Conservation (phyloP, 495 filamentous ascomycete species). For the Friedmanniomyces simplex region DNA sequence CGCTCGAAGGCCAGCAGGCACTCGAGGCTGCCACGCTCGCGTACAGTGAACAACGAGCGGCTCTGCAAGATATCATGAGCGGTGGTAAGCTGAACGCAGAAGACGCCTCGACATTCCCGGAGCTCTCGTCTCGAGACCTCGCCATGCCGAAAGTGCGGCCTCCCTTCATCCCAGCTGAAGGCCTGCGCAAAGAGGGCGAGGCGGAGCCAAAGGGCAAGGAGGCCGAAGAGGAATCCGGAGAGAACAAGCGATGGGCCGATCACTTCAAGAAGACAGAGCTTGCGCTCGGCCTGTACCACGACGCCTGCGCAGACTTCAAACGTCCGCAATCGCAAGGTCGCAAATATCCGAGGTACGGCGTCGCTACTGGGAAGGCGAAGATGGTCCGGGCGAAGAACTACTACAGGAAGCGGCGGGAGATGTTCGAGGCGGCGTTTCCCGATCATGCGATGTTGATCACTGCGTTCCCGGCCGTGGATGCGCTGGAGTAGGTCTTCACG, state of each 20-base stretch:
- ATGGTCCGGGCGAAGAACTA: background rate
- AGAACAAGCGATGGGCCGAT: background rate
- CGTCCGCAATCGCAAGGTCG: background rate
- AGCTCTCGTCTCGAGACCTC: background rate
- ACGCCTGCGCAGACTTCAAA: background rate
- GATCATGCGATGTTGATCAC: background rate
- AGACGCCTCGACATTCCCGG: background rate
- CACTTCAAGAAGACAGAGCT: background rate
- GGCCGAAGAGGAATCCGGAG: background rate
- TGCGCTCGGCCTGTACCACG: background rate
- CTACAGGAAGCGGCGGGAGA: slow-evolving; percentile 1
- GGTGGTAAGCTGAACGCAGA: background rate
- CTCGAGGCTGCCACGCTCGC: background rate
- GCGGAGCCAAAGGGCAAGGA: background rate
- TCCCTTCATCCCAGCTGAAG: background rate
- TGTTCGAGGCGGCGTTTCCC: background rate
- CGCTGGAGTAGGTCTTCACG: too few species aligned
- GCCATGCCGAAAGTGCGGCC: background rate
- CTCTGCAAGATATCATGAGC: background rate
- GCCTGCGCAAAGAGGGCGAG: background rate
- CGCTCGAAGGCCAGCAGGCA: background rate
- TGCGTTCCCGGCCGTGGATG: too few species aligned
- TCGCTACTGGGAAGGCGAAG: background rate
- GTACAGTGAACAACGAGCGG: background rate
- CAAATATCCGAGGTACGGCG: background rate